Evolutionary conservation across 2,329 filamentous ascomycete genomes (phyloP), one percentile per base, ranked within the genome.

Genomic region (Ramichloridium luteum): DNA sequence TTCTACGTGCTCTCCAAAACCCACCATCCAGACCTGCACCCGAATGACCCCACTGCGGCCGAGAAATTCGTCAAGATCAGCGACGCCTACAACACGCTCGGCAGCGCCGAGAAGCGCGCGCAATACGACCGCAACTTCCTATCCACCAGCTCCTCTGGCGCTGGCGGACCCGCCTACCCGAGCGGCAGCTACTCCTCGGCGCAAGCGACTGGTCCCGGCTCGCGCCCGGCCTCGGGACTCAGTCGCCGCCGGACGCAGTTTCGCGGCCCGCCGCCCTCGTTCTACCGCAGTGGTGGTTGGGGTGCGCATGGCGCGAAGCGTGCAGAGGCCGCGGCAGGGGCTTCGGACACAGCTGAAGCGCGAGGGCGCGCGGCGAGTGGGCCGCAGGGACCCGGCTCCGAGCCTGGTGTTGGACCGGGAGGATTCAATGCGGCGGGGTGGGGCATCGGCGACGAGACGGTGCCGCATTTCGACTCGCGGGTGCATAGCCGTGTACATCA

Each of bases 11-110:
- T 96, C 55, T 93, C 85, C 51, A 93, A 94, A 60, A 63, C 70
- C 32, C 79, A 93, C 68, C 90, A 98, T 59, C 90, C 90, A 1
- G 90, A 98, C 67, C 75, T 77, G 54, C 92, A 96, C 65, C 82
- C 70, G 38, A 53, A 70, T 46, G 79, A 93, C 58, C 79, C 81
- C 4, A 54, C 61, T 36, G 80, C 86, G 40, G 67, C 76, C 3
- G 62, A 72, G 36, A 80, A 77, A 53, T 98, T 67, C 57, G 41
- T 67, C 54, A 20, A 62, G 40, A 40, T 63, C 51, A 46, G 49
- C 56, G 16, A 65, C 41, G 51, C 51, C 12, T 53, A 51, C 35
- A 46, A 48, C 11, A 46, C 44, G 11, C 44, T 54, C 1, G 45
- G 47, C 13, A 51, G 48, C 2, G 93, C 78, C 12, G 66, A 74